Percentiles rank a stretch among this genome's conserved stretches.
Evolutionary conservation across 768 basidiomycete species (phyloP).

Genomic region (Nevesoporus exiguus): DNA sequence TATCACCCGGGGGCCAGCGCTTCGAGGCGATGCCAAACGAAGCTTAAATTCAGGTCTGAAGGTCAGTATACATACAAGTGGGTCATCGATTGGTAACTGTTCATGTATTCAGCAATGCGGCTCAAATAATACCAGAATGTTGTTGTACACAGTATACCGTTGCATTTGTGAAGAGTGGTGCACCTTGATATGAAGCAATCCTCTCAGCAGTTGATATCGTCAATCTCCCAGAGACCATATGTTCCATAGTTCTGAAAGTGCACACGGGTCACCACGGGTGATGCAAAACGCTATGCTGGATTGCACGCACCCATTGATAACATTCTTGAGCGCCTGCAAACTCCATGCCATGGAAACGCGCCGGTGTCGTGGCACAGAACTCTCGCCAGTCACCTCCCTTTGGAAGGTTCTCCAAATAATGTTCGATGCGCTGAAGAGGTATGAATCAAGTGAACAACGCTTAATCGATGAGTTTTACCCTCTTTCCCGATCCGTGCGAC

Average conservation of each 20-base stretch:
- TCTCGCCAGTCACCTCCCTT: slow-evolving; percentile 27
- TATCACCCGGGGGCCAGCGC: no score
- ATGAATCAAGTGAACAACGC: not conserved
- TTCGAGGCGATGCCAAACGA: no score
- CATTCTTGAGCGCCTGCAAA: slow-evolving; percentile 27
- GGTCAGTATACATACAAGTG: not conserved
- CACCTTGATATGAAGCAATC: not conserved
- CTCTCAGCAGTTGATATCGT: slow-evolving; percentile 12
- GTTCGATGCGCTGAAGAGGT: slow-evolving; percentile 27
- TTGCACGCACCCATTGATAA: slow-evolving; percentile 14
- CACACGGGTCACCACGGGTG: not conserved
- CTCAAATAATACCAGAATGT: no score
- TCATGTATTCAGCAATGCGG: no score
- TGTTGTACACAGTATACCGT: no score
- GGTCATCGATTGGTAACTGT: not conserved
- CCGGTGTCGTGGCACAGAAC: slow-evolving; percentile 35
- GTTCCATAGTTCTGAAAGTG: slow-evolving; percentile 10
- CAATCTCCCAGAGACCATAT: slow-evolving; percentile 26
- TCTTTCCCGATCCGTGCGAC: slow-evolving; percentile 22
- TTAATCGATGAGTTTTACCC: slow-evolving; percentile 10
- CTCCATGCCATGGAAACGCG: slow-evolving; percentile 20
- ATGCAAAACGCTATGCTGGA: not conserved
- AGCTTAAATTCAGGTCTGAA: no score
- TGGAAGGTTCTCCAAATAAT: slow-evolving; percentile 29
- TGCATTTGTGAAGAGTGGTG: no score